These are phyloP conservation scores for Paramecium octaurelia DNA, from an alignment of 73 alveolate species.

Conservation along the genomic window DNA sequence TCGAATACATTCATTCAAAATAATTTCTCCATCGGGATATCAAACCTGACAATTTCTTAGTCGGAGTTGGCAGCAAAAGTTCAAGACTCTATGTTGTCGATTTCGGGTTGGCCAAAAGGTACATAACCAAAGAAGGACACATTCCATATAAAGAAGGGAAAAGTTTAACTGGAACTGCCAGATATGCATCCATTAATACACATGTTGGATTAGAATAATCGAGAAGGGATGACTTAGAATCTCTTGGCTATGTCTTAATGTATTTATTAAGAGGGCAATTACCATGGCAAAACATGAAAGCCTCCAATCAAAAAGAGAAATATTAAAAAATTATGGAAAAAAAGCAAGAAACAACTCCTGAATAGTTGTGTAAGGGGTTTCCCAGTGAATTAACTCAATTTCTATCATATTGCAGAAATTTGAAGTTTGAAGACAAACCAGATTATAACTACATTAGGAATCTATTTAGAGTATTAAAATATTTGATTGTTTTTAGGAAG, in stretches of 20 bases:
- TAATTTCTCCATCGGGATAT: slow-evolving; percentile 83
- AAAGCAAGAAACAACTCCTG: slow-evolving; percentile 76
- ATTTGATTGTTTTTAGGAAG: background rate
- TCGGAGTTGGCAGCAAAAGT: slow-evolving; percentile 64
- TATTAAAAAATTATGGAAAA: slow-evolving; percentile 76
- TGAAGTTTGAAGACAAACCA: slow-evolving; percentile 84
- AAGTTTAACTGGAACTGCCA: slow-evolving; percentile 95
- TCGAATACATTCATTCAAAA: slow-evolving; percentile 70
- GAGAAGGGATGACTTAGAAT: slow-evolving; percentile 87
- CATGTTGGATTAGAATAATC: slow-evolving; percentile 72
- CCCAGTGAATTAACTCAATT: slow-evolving; percentile 77
- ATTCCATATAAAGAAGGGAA: slow-evolving; percentile 91
- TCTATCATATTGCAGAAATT: slow-evolving; percentile 65
- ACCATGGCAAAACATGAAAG: slow-evolving; percentile 86
- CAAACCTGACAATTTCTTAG: slow-evolving; percentile 85
- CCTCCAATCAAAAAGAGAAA: slow-evolving; percentile 73
- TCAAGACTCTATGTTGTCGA: slow-evolving; percentile 84
- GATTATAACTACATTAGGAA: slow-evolving; percentile 60
- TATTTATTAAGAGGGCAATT: slow-evolving; percentile 81
- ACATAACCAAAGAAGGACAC: slow-evolving; percentile 88
- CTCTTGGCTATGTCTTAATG: slow-evolving; percentile 81
- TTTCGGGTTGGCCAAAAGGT: slow-evolving; percentile 91
- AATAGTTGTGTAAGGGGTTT: slow-evolving; percentile 74
- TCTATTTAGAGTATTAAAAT: slow-evolving; percentile 5
- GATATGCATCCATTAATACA: slow-evolving; percentile 73